Evolutionary conservation across 2,329 filamentous ascomycete genomes (phyloP).

Genomic region (Rhexocercosporidium sp.): DNA sequence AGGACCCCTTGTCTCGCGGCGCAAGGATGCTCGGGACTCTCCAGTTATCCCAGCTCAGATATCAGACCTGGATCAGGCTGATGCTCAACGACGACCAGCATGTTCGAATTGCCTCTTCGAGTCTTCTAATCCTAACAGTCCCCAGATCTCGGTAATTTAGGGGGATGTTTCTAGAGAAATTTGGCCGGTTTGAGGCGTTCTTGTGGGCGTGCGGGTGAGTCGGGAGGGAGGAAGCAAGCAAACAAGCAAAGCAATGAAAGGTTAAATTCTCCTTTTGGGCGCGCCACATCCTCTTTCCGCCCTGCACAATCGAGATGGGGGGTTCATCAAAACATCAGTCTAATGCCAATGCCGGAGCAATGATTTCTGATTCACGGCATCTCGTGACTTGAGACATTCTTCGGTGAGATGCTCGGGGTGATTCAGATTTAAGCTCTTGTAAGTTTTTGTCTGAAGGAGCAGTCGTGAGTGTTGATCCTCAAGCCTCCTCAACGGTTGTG

Average conservation of each 20-base stretch:
- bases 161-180: not conserved
- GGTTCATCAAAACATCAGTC: not conserved
- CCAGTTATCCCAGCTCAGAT: not conserved
- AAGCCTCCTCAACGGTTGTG: conserved; percentile 2
- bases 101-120: not conserved
- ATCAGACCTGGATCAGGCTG: not conserved
- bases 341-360: not conserved
- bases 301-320: not conserved
- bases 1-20: not conserved
- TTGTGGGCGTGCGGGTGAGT: not conserved
- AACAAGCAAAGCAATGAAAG: not conserved
- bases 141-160: not conserved
- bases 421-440: conserved; percentile 13
- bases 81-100: not conserved
- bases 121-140: not conserved
- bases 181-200: not conserved
- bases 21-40: not conserved
- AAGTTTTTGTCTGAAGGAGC: not conserved
- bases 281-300: not conserved
- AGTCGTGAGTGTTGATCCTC: not conserved
- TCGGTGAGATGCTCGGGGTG: conserved; percentile 14
- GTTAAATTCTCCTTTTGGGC: conserved; percentile 8
- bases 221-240: not conserved
- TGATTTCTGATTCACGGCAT: not conserved
- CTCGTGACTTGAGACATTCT: conserved; percentile 21